Base-by-base conservation (phyloP, 495 filamentous ascomycete species). In the Penicillium verhagenii region DNA sequence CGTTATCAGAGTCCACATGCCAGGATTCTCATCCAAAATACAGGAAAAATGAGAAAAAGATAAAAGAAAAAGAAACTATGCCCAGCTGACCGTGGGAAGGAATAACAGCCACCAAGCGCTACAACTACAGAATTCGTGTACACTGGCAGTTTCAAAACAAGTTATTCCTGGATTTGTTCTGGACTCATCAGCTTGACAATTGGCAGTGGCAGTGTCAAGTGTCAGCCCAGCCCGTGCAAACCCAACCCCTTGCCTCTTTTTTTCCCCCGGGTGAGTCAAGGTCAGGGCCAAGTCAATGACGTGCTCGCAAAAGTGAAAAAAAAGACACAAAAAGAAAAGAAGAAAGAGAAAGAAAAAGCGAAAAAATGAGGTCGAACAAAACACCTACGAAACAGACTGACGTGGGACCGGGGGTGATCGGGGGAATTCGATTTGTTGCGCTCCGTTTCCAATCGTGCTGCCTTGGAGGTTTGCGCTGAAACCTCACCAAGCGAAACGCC, bases 401-500 rank as follows among this genome's bases (percentile, higher is more conserved):
- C 9, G 38, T 21, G 28, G 38, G 16, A 21, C 39, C 28, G 46
- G 31, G 46, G 19, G 45, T 44, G 29, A 25, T 53, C 40, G 50
- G 44, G 28, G 39, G n/a, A n/a, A 46, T 35, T 47, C 29, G 29
- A 53, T 48, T 48, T 28, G 46, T 52, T 25, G 37, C 52, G 55
- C 54, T 59, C 56, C 44, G 46, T 66, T 66, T 60, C 50, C 43
- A 63, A 66, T 56, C 44, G 42, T 33, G 47, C 49, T 56, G 58
- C 50, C 58, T n/a, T 57, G 28, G 44, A 11, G 16, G 28, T 28
- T 28, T 25, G 42, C 11, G 29, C 47, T 54, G 54, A 58, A 54
- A 58, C 59, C 33, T 48, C 40, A 47, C 38, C 57, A 45, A 39
- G 42, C 46, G 23, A 51, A n/a, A 25, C 57, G 52, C 53, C 47